These are phyloP conservation scores for Myxozyma lipomycoides DNA, from an alignment of 805 yeast species.

Conservation along the genomic window DNA sequence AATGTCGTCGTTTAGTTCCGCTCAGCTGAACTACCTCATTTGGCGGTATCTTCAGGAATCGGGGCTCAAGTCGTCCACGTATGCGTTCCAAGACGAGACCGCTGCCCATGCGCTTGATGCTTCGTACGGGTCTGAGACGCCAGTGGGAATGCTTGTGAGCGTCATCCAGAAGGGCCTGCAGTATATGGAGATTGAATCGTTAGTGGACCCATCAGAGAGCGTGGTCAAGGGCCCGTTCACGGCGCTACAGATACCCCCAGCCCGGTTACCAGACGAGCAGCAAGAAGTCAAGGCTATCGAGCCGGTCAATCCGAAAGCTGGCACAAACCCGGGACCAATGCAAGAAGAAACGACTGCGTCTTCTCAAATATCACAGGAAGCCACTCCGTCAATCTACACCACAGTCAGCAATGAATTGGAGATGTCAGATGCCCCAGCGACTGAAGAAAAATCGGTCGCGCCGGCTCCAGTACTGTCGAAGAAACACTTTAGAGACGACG, in stretches of 20 bases:
- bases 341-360: not conserved
- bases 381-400: not conserved
- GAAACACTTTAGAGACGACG: not conserved
- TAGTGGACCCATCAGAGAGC: slow-evolving; percentile 16
- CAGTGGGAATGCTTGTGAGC: slow-evolving; percentile 77
- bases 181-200: slow-evolving; percentile 68
- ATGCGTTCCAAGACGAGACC: slow-evolving; percentile 74
- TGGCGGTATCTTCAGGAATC: slow-evolving; percentile 89
- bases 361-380: not conserved
- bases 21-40: slow-evolving; percentile 80
- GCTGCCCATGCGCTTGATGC: slow-evolving; percentile 55
- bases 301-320: not conserved
- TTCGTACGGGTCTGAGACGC: slow-evolving; percentile 49
- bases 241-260: slow-evolving; percentile 2
- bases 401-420: not conserved
- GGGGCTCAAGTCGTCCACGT: slow-evolving; percentile 64
- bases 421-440: not conserved
- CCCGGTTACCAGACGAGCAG: not conserved
- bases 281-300: not conserved
- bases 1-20: slow-evolving; percentile 51
- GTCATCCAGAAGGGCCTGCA: slow-evolving; percentile 83
- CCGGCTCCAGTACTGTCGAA: not conserved
- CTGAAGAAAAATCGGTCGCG: not conserved
- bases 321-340: not conserved
- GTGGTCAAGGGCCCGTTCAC: slow-evolving; percentile 7